These are phyloP conservation scores for Physocladia obscura DNA, from an alignment of 192 early-diverging fungal species.

Conservation along the genomic window DNA sequence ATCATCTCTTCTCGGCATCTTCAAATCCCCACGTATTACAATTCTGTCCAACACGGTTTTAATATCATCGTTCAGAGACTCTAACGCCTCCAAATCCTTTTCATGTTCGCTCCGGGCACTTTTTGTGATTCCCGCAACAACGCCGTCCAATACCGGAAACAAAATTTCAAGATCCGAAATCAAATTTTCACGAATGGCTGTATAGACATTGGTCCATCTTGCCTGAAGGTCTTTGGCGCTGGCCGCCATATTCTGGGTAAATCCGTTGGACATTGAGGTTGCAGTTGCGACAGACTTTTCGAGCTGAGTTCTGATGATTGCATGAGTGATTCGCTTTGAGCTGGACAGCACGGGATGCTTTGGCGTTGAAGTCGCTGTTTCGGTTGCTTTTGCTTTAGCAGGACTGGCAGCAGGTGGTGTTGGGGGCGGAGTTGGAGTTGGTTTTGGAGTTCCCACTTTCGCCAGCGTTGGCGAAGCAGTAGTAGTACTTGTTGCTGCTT, in stretches of 20 bases:
- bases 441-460: too few relatives aligned
- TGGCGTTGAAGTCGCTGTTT: too few relatives aligned
- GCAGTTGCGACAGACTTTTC: neutral
- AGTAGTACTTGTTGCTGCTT: too few relatives aligned
- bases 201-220: neutral
- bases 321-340: too few relatives aligned
- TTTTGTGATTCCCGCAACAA: neutral
- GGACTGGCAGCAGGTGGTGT: too few relatives aligned
- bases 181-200: neutral
- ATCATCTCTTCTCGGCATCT: neutral
- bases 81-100: neutral
- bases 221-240: neutral
- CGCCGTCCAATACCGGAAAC: conserved; percentile 25
- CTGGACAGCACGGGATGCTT: too few relatives aligned
- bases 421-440: too few relatives aligned
- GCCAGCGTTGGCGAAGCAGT: too few relatives aligned
- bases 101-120: conserved; percentile 6
- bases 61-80: neutral
- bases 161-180: conserved; percentile 2
- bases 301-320: conserved; percentile 16
- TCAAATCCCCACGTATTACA: neutral
- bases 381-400: too few relatives aligned
- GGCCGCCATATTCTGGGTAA: neutral
- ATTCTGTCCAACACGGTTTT: neutral
- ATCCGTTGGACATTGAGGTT: neutral